A percentile compares a stretch with the other conserved stretches of the same genome.
Evolutionary conservation across 2,329 filamentous ascomycete species (phyloP).

Genomic region (Diaporthe australafricana): DNA sequence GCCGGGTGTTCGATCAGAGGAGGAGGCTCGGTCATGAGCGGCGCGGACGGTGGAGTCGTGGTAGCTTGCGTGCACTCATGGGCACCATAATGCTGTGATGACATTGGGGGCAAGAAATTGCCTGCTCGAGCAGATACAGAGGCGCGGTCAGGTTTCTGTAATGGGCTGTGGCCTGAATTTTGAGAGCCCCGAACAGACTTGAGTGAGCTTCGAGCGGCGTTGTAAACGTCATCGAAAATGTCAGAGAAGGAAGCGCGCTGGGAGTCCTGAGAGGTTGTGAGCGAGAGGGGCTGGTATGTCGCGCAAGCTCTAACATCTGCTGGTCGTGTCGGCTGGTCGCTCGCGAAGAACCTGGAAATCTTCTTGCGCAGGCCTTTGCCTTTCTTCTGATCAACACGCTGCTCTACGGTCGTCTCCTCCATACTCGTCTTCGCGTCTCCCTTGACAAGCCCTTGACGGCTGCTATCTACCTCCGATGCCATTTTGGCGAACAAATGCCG

Average conservation of each 20-base stretch:
- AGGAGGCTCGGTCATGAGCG: not conserved
- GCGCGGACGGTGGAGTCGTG: not conserved
- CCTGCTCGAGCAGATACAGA: not conserved
- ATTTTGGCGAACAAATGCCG: not conserved
- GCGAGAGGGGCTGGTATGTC: slow-evolving; percentile 30
- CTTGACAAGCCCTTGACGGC: not conserved
- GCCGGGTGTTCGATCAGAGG: slow-evolving; percentile 26
- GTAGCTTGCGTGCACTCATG: not conserved
- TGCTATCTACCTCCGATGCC: not conserved
- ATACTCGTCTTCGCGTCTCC: not conserved
- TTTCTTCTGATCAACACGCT: not conserved
- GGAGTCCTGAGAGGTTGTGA: slow-evolving; percentile 30
- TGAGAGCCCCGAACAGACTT: slow-evolving; percentile 8
- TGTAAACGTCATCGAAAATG: slow-evolving; percentile 33
- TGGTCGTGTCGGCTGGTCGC: slow-evolving; percentile 1
- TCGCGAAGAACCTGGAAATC: slow-evolving; percentile 31
- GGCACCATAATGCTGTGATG: not conserved
- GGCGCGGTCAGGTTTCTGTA: not conserved
- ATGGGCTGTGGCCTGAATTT: slow-evolving; percentile 6
- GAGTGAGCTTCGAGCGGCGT: slow-evolving; percentile 19
- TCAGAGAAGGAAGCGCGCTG: slow-evolving; percentile 31
- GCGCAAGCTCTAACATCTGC: not conserved
- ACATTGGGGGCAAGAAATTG: not conserved
- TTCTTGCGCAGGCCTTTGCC: slow-evolving; percentile 31
- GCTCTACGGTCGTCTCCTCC: not conserved